Conservation (phyloP, 352 stramenopile species). For the Phytophthora sp. region DNA sequence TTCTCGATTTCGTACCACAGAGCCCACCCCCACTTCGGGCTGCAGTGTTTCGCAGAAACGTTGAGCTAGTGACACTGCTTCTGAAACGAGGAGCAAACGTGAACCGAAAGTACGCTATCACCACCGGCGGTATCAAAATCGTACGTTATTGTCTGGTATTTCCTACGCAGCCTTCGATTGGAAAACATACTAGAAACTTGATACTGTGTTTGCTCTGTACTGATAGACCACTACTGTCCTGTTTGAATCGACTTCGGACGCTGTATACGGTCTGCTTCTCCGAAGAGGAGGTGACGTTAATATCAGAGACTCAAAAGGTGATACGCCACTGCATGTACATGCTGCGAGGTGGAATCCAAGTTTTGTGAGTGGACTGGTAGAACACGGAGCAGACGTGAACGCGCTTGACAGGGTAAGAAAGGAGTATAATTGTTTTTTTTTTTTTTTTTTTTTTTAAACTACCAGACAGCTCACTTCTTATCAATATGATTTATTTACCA, state of each 20-base stretch:
- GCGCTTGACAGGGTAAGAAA: conserved; percentile 19
- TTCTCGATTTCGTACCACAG: conserved; percentile 3
- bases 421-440: neutral
- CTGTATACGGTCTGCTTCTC: conserved; percentile 20
- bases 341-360: conserved; percentile 26
- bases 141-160: conserved; percentile 7
- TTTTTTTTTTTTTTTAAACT: neutral
- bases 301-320: conserved; percentile 21
- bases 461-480: neutral
- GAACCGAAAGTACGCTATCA: conserved; percentile 27
- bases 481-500: conserved; percentile 4
- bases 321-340: conserved; percentile 30
- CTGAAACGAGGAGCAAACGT: conserved; percentile 32
- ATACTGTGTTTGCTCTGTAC: neutral
- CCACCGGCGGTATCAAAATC: conserved; percentile 8
- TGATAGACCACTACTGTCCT: conserved; percentile 25
- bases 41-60: conserved; percentile 27
- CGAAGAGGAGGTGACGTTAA: conserved; percentile 29
- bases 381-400: conserved; percentile 30
- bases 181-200: neutral
- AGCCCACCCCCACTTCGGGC: conserved; percentile 34
- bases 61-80: conserved; percentile 27
- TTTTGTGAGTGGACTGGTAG: conserved; percentile 23
- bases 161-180: neutral
- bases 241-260: conserved; percentile 31